phyloP scores from a whole-genome alignment of 345 rosid genomes.

The Brassica napus region DNA sequence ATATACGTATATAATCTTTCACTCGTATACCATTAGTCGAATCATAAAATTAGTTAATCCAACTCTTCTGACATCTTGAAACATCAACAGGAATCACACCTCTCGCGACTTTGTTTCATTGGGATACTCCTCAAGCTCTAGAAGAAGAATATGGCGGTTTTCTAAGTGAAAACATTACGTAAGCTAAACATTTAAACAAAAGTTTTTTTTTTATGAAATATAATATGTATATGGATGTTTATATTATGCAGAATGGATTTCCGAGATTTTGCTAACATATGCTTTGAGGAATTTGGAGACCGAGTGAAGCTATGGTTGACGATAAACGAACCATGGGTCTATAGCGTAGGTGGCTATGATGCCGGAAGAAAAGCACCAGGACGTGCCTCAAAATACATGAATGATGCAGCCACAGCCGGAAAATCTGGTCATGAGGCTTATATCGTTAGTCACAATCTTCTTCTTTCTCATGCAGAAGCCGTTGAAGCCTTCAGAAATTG shows the following conservation, averaged over 20 bases:
- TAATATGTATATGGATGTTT: not conserved
- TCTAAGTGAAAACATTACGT: slow-evolving; percentile 24
- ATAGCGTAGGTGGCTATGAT: slow-evolving; percentile 36
- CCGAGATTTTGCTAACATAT: slow-evolving; percentile 39
- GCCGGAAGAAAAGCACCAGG: slow-evolving; percentile 41
- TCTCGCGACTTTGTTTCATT: slow-evolving; percentile 36
- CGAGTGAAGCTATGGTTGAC: slow-evolving; percentile 53
- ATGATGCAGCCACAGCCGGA: slow-evolving; percentile 32
- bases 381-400: slow-evolving; percentile 36
- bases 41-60: not conserved
- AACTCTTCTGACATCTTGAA: not conserved
- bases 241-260: slow-evolving; percentile 29
- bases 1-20: not conserved
- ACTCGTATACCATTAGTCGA: not conserved
- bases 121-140: slow-evolving; percentile 38
- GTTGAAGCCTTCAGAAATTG: slow-evolving; percentile 35
- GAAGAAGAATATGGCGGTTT: slow-evolving; percentile 40
- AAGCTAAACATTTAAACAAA: not conserved
- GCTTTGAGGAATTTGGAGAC: slow-evolving; percentile 50
- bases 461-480: slow-evolving; percentile 37
- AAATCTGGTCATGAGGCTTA: slow-evolving; percentile 37
- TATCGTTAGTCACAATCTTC: slow-evolving; percentile 31
- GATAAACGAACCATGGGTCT: slow-evolving; percentile 49
- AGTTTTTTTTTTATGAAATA: not conserved
- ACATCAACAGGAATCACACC: slow-evolving; percentile 33